Conservation (phyloP, 257 asterid species). For the Plantago ovata region DNA sequence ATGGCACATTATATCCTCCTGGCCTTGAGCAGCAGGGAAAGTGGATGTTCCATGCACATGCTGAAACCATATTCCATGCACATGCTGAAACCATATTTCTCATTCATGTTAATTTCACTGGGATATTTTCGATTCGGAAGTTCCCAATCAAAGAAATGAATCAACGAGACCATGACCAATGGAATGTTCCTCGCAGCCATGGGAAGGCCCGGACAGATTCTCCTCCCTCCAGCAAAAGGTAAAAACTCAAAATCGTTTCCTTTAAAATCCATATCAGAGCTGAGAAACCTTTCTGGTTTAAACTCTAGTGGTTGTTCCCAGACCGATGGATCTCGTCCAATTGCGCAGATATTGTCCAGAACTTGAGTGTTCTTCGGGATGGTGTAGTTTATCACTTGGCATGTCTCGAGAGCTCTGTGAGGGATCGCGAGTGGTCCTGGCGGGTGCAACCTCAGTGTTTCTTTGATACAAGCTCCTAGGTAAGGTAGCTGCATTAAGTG, state of each 20-base stretch:
- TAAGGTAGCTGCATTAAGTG: constrained; percentile 21
- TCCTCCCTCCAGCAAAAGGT: constrained; percentile 49
- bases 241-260: constrained; percentile 39
- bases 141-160: constrained; percentile 32
- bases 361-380: constrained; percentile 33
- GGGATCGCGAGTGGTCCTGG: constrained; percentile 39
- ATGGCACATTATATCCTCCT: no score
- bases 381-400: constrained; percentile 31
- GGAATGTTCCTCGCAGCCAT: constrained; percentile 35
- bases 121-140: constrained; percentile 15
- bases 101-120: constrained; percentile 6
- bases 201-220: constrained; percentile 45
- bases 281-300: constrained; percentile 36
- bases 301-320: constrained; percentile 42
- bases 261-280: constrained; percentile 30
- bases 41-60: no score
- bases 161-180: constrained; percentile 25
- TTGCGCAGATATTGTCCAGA: constrained; percentile 33
- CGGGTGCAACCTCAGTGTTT: constrained; percentile 47
- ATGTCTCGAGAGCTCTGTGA: constrained; percentile 30
- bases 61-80: no score
- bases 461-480: constrained; percentile 37
- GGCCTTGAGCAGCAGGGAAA: no score
- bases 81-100: constrained; percentile 23
- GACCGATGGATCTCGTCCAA: constrained; percentile 32